Evolutionary conservation across 2,329 filamentous ascomycete species (phyloP).

Genomic region (Onygena corvina): DNA sequence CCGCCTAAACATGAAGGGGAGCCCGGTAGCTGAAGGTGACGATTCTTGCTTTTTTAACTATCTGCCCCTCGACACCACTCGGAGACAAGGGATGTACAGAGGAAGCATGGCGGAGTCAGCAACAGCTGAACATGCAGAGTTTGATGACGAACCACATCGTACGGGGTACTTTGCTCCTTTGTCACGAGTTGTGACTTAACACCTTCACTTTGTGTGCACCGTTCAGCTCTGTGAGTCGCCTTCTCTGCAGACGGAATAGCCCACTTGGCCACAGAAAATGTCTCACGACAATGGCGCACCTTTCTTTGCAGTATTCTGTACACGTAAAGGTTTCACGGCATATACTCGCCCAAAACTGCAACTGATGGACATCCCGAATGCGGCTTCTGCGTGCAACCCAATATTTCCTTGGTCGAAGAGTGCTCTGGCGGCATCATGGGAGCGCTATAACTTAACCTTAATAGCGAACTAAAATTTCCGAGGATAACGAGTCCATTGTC

Average conservation of each 20-base stretch:
- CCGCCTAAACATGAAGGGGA: no score
- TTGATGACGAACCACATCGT: no score
- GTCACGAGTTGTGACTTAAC: not conserved
- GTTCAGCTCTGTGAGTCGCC: no score
- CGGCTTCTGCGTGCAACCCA: not conserved
- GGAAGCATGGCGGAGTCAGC: not conserved
- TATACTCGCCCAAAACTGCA: not conserved
- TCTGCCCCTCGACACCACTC: not conserved
- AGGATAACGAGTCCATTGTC: not conserved
- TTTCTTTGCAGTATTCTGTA: not conserved
- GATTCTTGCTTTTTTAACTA: no score
- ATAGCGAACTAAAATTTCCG: not conserved
- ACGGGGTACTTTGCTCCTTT: not conserved
- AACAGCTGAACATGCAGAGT: not conserved
- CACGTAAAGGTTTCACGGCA: not conserved
- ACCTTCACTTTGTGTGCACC: not conserved
- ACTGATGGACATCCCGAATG: not conserved
- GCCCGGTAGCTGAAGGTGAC: no score
- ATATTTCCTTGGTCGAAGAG: not conserved
- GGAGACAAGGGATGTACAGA: not conserved
- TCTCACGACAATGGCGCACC: not conserved
- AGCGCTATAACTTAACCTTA: not conserved
- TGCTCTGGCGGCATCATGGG: not conserved
- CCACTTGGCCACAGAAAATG: not conserved
- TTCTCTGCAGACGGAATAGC: not conserved